phyloP scores from a whole-genome alignment of 192 early-diverging fungal species.

The Gamsiella multidivaricata region DNA sequence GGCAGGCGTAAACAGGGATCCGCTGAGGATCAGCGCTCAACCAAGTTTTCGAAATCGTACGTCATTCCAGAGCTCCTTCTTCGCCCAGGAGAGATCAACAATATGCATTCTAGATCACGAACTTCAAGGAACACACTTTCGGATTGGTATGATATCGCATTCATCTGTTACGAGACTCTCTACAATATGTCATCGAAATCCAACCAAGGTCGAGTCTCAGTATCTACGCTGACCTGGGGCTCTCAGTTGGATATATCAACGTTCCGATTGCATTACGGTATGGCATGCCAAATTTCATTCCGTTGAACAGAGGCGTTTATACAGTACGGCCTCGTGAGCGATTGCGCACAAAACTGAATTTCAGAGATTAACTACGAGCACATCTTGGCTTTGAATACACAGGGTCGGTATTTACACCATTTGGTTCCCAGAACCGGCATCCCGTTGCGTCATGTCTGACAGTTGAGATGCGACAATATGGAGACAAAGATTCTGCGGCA shows the following conservation, averaged over 20 bases:
- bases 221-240: slow-evolving; percentile 34
- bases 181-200: slow-evolving; percentile 23
- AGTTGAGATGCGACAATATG: slow-evolving; percentile 43
- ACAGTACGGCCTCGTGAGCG: background rate
- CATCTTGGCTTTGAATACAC: background rate
- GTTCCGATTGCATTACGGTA: slow-evolving; percentile 41
- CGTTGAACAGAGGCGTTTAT: background rate
- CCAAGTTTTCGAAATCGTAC: background rate
- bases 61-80: background rate
- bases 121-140: no score
- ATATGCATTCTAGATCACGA: background rate
- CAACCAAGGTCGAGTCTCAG: background rate
- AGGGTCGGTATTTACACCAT: slow-evolving; percentile 24
- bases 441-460: slow-evolving; percentile 30
- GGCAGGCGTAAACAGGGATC: background rate
- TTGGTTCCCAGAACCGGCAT: no score
- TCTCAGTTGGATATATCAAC: slow-evolving; percentile 45
- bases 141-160: slow-evolving; percentile 23
- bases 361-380: no score
- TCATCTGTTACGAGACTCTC: slow-evolving; percentile 33
- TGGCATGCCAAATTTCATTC: background rate
- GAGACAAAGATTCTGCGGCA: slow-evolving; percentile 38
- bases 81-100: slow-evolving; percentile 1
- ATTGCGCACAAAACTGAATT: no score
- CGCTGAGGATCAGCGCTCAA: background rate